Conservation (phyloP, 148 eudicot species). For the Fagopyrum esculentum region DNA sequence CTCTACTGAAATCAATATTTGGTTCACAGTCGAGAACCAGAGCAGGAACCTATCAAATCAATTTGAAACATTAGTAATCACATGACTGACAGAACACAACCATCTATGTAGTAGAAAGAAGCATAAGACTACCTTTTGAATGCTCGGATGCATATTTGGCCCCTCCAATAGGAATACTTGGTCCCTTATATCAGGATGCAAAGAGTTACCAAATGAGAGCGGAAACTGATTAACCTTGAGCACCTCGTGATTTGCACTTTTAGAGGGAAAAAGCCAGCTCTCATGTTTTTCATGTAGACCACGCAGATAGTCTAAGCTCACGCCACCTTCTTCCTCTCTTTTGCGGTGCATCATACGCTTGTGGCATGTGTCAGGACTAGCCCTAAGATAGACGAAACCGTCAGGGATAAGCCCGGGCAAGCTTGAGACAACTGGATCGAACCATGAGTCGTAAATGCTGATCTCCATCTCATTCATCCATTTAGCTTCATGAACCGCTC, state of each 20-base stretch:
- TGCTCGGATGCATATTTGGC: constrained; percentile 87
- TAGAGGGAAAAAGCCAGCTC: constrained; percentile 85
- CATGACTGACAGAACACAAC: neutral
- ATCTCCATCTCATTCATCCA: constrained; percentile 99
- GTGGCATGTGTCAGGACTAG: constrained; percentile 96
- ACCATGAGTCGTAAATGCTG: constrained; percentile 96
- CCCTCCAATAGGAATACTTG: constrained; percentile 83
- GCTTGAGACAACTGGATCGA: constrained; percentile 89
- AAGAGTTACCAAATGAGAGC: constrained; percentile 35
- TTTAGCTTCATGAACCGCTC: constrained; percentile 98
- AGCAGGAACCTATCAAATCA: constrained; percentile 62
- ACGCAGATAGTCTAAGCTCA: constrained; percentile 74
- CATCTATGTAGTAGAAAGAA: neutral
- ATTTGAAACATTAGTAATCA: neutral
- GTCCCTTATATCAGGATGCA: constrained; percentile 68
- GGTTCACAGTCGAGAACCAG: constrained; percentile 92
- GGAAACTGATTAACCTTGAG: constrained; percentile 64
- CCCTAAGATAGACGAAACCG: constrained; percentile 94
- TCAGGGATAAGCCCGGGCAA: constrained; percentile 95
- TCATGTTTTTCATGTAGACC: constrained; percentile 94
- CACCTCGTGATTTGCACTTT: constrained; percentile 66
- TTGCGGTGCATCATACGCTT: constrained; percentile 92
- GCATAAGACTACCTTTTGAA: constrained; percentile 43
- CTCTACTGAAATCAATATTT: constrained; percentile 81
- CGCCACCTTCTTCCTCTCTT: constrained; percentile 91